Percentiles rank a stretch among this genome's conserved stretches.
phyloP scores from a whole-genome alignment of 1,284 basidiomycete species.

The Cutaneotrichosporon spelunceum region DNA sequence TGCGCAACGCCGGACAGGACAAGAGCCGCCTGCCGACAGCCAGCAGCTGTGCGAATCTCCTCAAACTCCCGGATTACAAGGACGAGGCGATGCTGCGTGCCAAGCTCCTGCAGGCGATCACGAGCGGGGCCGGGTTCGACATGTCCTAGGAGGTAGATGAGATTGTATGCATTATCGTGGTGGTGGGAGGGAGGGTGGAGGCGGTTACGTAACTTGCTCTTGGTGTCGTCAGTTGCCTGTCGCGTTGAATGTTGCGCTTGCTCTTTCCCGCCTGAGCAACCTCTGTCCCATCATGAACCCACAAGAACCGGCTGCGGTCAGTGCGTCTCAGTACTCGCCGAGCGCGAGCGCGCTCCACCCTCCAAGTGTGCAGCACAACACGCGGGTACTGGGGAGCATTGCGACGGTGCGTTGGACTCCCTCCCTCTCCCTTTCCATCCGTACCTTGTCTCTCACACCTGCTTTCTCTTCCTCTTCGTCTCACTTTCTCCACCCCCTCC shows the following conservation, averaged over 20 bases:
- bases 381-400: constrained; percentile 54
- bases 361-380: constrained; percentile 69
- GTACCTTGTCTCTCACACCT: too few species aligned
- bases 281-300: constrained; percentile 28
- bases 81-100: constrained; percentile 62
- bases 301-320: constrained; percentile 26
- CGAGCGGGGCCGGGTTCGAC: constrained; percentile 81
- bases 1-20: constrained; percentile 72
- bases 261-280: neutral
- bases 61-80: constrained; percentile 53
- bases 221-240: neutral
- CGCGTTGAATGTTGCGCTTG: too few species aligned
- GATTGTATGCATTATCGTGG: neutral
- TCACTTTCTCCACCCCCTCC: too few species aligned
- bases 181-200: neutral
- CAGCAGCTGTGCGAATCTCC: constrained; percentile 71
- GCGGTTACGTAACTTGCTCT: neutral
- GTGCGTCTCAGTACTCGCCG: constrained; percentile 36
- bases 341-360: constrained; percentile 57
- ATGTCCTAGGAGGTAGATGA: constrained; percentile 59
- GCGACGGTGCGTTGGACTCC: constrained; percentile 35
- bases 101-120: constrained; percentile 83
- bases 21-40: constrained; percentile 65
- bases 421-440: neutral
- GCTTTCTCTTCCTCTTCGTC: too few species aligned